Percentiles rank a stretch among this genome's conserved stretches.
phyloP scores from a whole-genome alignment of 2,329 filamentous ascomycete species.

The Ophiostoma sp. region DNA sequence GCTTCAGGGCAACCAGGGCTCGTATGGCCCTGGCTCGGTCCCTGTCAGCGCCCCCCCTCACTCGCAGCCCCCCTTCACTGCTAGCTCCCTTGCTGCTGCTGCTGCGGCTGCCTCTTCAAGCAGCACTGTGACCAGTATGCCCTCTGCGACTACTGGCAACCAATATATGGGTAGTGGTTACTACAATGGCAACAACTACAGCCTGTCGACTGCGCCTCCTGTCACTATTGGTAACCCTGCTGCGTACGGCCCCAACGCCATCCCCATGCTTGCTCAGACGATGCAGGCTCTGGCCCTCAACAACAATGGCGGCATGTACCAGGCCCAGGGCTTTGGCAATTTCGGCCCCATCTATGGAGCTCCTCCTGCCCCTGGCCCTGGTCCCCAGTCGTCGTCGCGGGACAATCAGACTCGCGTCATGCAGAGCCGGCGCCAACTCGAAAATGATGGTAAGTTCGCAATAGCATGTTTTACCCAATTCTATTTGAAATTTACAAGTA shows the following conservation, averaged over 20 bases:
- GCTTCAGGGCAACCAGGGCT: conserved; percentile 71
- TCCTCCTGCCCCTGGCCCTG: conserved; percentile 32
- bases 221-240: conserved; percentile 28
- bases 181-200: conserved; percentile 28
- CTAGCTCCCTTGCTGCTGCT: conserved; percentile 28
- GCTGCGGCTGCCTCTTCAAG: conserved; percentile 29
- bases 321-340: conserved; percentile 33
- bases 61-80: conserved; percentile 27
- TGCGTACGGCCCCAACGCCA: conserved; percentile 37
- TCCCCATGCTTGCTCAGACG: conserved; percentile 60
- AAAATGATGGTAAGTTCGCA: conserved; percentile 47
- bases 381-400: conserved; percentile 41
- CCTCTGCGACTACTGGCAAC: conserved; percentile 27
- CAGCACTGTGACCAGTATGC: conserved; percentile 20
- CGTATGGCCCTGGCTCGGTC: conserved; percentile 64
- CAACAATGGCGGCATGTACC: conserved; percentile 50
- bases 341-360: conserved; percentile 48
- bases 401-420: conserved; percentile 74
- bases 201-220: conserved; percentile 16
- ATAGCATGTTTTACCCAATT: neutral
- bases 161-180: conserved; percentile 26
- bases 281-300: conserved; percentile 62
- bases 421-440: conserved; percentile 67
- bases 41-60: conserved; percentile 30
- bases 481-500: no score